Conservation (phyloP, 352 stramenopile genomes). For the Pythium biforme region DNA sequence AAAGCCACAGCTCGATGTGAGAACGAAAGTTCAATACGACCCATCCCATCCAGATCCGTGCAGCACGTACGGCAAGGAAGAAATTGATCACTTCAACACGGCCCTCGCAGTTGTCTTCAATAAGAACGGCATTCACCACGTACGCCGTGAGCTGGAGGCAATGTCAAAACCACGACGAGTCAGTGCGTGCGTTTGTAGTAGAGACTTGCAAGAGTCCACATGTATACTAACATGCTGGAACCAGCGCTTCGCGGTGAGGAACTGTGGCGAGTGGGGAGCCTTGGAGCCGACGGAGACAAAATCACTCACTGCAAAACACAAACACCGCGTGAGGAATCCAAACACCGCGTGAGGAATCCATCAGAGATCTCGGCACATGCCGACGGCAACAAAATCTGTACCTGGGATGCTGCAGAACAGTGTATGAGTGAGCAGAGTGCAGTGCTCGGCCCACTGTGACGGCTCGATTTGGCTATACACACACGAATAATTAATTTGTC, state of each 20-base stretch:
- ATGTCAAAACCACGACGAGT: too few relatives aligned
- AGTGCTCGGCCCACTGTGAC: conserved; percentile 67
- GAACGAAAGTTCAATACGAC: not conserved
- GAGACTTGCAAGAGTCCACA: not conserved
- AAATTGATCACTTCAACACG: conserved; percentile 74
- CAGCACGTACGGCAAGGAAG: conserved; percentile 57
- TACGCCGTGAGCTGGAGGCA: conserved; percentile 64
- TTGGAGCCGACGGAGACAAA: conserved; percentile 62
- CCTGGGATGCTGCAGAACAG: conserved; percentile 80
- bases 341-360: too few relatives aligned
- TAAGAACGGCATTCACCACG: conserved; percentile 77
- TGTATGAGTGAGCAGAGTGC: conserved; percentile 76
- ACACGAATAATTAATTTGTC: not conserved
- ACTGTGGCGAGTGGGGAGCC: conserved; percentile 49
- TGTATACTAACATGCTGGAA: conserved; percentile 74
- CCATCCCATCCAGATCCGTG: not conserved
- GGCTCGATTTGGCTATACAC: conserved; percentile 49
- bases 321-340: not conserved
- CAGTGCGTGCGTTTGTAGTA: too few relatives aligned
- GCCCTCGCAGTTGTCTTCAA: conserved; percentile 64
- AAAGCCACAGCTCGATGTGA: not conserved
- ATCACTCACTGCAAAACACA: conserved; percentile 55
- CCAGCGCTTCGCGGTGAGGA: conserved; percentile 69
- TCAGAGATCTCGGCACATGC: too few relatives aligned
- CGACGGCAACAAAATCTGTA: too few relatives aligned